Evolutionary conservation across 306 rosid species (phyloP).

Genomic region (Cucurbita argyrosperma): DNA sequence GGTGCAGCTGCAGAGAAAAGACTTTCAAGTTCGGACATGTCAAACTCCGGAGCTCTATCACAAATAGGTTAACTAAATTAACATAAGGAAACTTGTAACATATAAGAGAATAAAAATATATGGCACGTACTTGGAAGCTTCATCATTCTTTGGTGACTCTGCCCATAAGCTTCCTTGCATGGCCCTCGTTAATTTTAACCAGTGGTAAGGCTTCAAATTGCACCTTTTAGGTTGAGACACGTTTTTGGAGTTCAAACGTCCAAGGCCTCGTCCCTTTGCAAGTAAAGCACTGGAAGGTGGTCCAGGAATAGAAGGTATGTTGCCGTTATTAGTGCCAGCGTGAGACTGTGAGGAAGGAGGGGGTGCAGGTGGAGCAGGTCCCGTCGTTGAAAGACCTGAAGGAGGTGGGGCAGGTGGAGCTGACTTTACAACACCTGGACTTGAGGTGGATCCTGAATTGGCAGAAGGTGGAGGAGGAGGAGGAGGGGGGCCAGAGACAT

Average conservation of each 20-base stretch:
- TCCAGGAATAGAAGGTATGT: constrained; percentile 55
- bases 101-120: constrained; percentile 7
- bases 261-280: constrained; percentile 54
- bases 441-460: constrained; percentile 12
- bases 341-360: constrained; percentile 32
- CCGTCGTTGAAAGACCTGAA: constrained; percentile 18
- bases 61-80: constrained; percentile 10
- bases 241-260: constrained; percentile 33
- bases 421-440: constrained; percentile 17
- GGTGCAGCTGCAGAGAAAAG: constrained; percentile 73
- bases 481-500: constrained; percentile 19
- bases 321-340: constrained; percentile 19
- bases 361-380: constrained; percentile 48
- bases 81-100: constrained; percentile 1
- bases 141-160: constrained; percentile 71
- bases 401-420: constrained; percentile 59
- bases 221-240: constrained; percentile 41
- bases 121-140: constrained; percentile 49
- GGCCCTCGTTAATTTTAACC: constrained; percentile 89
- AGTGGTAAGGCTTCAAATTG: constrained; percentile 90
- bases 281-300: constrained; percentile 55
- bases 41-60: constrained; percentile 93
- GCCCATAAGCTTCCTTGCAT: constrained; percentile 99
- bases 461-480: constrained; percentile 42
- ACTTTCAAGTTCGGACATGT: constrained; percentile 88